Evolutionary conservation across 1,284 basidiomycete genomes (phyloP).

Genomic region (Cystobasidium sp.): DNA sequence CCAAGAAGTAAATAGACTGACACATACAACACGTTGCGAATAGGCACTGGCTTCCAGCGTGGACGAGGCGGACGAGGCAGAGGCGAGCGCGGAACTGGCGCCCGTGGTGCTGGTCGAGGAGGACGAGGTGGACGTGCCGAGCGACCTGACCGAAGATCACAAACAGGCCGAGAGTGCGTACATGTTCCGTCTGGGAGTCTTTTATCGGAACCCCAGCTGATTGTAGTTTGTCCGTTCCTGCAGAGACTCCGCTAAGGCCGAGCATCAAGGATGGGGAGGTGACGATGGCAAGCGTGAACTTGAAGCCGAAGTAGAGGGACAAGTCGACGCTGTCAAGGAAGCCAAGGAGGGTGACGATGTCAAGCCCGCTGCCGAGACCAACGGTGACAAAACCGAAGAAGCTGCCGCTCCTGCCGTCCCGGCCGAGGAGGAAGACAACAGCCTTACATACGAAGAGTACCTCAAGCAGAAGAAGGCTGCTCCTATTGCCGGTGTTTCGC

Average conservation of each 20-base stretch:
- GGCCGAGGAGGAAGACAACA: slow-evolving; percentile 53
- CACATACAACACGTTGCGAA: neutral
- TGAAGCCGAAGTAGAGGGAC: slow-evolving; percentile 41
- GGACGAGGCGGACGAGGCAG: slow-evolving; percentile 34
- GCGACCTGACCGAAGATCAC: slow-evolving; percentile 37
- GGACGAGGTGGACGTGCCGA: slow-evolving; percentile 30
- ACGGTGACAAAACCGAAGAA: slow-evolving; percentile 46
- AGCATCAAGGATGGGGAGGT: slow-evolving; percentile 47
- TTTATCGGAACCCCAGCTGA: neutral
- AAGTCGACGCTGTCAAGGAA: slow-evolving; percentile 41
- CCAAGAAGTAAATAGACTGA: neutral
- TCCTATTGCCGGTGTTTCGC: slow-evolving; percentile 47
- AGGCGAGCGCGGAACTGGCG: slow-evolving; percentile 22
- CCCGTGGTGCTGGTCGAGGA: slow-evolving; percentile 29
- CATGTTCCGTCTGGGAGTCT: neutral
- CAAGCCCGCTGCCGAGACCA: slow-evolving; percentile 30
- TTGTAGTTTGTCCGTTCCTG: neutral
- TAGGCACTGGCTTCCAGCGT: slow-evolving; percentile 41
- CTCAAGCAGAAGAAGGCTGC: slow-evolving; percentile 47
- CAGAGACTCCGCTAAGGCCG: slow-evolving; percentile 46
- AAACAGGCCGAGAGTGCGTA: slow-evolving; percentile 39
- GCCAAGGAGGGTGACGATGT: slow-evolving; percentile 43
- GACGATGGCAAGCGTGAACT: slow-evolving; percentile 48
- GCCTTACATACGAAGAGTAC: slow-evolving; percentile 55
- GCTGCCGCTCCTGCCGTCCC: slow-evolving; percentile 46